phyloP scores from a whole-genome alignment of 2,329 filamentous ascomycete genomes.

The Paecilomyces fulvus region DNA sequence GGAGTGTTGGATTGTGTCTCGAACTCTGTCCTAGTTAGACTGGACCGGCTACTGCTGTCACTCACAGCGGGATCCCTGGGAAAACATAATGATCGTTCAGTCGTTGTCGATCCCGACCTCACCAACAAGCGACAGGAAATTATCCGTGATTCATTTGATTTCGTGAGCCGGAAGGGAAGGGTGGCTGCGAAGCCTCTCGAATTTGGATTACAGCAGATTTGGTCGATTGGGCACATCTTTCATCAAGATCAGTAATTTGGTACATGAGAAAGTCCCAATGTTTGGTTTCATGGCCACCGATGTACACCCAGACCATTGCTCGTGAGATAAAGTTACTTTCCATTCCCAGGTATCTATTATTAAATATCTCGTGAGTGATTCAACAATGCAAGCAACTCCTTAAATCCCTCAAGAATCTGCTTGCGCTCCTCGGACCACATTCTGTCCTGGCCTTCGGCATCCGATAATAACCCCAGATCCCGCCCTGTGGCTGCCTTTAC shows the following conservation, averaged over 20 bases:
- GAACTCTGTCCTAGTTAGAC: constrained; percentile 5
- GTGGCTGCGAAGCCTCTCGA: constrained; percentile 3
- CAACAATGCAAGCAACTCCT: not conserved
- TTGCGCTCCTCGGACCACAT: not conserved
- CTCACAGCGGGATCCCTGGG: not conserved
- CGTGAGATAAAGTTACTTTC: not conserved
- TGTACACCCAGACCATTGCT: not conserved
- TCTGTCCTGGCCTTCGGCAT: not conserved
- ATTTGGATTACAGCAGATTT: constrained; percentile 2
- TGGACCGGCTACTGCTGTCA: constrained; percentile 2
- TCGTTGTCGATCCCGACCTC: not conserved
- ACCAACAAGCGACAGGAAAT: not conserved
- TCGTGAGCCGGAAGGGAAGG: not conserved
- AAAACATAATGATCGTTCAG: not conserved
- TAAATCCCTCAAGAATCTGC: not conserved
- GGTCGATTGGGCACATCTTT: not conserved
- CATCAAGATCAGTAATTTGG: not conserved
- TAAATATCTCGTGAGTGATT: not conserved
- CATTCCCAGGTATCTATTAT: not conserved
- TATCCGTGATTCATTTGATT: constrained; percentile 1
- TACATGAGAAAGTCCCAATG: not conserved
- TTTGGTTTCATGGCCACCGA: not conserved
- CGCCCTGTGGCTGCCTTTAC: not conserved
- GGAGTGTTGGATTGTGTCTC: constrained; percentile 7
- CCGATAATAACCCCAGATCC: not conserved